Evolutionary conservation across 139 green algal genomes (phyloP).

Genomic region (Chlorokybus atmophyticus): DNA sequence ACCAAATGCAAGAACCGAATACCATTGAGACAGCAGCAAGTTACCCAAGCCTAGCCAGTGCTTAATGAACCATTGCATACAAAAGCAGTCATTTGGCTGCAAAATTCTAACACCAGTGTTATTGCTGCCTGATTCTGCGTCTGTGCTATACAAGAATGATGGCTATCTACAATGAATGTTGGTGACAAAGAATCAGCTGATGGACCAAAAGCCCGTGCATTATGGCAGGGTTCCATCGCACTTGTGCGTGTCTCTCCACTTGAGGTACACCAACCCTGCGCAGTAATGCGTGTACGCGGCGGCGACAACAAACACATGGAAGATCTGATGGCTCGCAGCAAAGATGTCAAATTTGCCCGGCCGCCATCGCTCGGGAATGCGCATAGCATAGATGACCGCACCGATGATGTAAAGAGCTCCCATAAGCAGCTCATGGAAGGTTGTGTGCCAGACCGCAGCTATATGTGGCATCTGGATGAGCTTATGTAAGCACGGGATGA

Average conservation of each 20-base stretch:
- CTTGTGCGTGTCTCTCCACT: slow-evolving; percentile 7
- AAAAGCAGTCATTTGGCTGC: too few relatives aligned
- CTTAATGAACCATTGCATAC: too few relatives aligned
- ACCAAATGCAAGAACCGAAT: too few relatives aligned
- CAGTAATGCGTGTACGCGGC: slow-evolving; percentile 54
- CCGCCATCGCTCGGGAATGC: slow-evolving; percentile 74
- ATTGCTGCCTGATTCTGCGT: too few relatives aligned
- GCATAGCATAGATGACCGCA: slow-evolving; percentile 63
- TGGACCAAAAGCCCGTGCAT: too few relatives aligned
- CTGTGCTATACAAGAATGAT: too few relatives aligned
- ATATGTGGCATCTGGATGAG: slow-evolving; percentile 8
- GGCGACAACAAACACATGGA: slow-evolving; percentile 61
- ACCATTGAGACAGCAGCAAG: too few relatives aligned
- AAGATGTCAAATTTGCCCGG: slow-evolving; percentile 82
- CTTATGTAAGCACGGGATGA: slow-evolving; percentile 61
- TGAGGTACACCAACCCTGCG: slow-evolving; percentile 15
- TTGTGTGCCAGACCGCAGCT: not conserved
- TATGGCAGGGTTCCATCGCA: too few relatives aligned
- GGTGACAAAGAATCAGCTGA: too few relatives aligned
- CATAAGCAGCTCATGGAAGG: slow-evolving; percentile 57
- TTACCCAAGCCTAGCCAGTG: too few relatives aligned
- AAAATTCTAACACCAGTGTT: too few relatives aligned
- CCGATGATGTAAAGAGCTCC: slow-evolving; percentile 72
- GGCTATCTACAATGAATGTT: too few relatives aligned
- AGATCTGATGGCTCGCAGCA: slow-evolving; percentile 84